Conservation (phyloP, 2,329 filamentous ascomycete species). For the Paracamarosporium sp. region DNA sequence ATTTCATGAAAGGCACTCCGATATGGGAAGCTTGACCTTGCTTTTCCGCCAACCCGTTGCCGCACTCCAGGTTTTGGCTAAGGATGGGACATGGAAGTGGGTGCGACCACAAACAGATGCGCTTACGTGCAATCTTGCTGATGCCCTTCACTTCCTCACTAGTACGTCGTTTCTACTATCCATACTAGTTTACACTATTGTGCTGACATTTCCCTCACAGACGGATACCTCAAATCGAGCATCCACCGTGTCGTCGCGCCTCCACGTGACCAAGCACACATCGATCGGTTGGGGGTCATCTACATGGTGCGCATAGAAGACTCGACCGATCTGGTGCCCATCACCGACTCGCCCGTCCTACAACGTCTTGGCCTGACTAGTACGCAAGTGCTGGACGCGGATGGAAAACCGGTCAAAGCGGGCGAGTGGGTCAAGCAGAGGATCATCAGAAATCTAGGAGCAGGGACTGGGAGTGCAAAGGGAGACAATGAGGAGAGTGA, state of each 20-base stretch:
- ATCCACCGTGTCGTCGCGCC: conserved; percentile 58
- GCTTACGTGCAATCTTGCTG: background rate
- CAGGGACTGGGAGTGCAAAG: background rate
- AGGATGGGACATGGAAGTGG: background rate
- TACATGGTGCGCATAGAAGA: conserved; percentile 23
- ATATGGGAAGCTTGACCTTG: background rate
- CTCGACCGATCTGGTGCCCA: background rate
- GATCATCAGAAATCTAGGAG: background rate
- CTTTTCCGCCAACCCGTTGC: background rate
- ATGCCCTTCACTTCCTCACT: background rate
- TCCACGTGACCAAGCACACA: conserved; percentile 54
- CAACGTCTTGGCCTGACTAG: background rate
- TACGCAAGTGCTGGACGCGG: background rate
- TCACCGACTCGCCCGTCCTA: background rate
- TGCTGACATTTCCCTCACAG: background rate
- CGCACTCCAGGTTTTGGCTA: background rate
- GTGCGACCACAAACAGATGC: background rate
- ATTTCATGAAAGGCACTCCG: background rate
- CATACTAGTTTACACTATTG: background rate
- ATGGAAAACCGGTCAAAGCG: background rate
- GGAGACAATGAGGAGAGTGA: background rate
- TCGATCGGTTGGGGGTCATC: conserved; percentile 41
- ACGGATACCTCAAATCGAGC: conserved; percentile 53
- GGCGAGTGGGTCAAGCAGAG: background rate
- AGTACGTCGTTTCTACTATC: too few species aligned